Evolutionary conservation across 805 yeast species (phyloP), one percentile per base, ranked within the genome.

Genomic region (Jamesozyma gamospora): DNA sequence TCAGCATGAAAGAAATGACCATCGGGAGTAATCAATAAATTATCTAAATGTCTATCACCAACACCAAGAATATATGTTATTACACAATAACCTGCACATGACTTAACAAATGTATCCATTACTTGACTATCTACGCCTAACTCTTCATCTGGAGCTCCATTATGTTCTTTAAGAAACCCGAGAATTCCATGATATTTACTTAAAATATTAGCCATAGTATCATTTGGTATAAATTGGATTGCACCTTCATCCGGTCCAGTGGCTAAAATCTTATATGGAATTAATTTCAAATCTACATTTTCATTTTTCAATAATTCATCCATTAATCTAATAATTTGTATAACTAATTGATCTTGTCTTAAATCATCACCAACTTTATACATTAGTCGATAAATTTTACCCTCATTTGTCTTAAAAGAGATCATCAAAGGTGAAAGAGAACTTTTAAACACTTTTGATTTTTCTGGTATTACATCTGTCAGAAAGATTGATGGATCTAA

Each of bases 1-100:
- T 92, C 99, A 1, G 95, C 96, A 62, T 92, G 99, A 75, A 94
- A 90, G 57, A 92, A 92, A 50, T 78, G 84, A 2, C 94, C 80
- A 71, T 90, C 82, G 46, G 78, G 86, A 37, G 79, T 82, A 29
- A 85, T 71, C 34, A 92, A 67, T 46, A 92, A 64, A 53, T 92
- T 92, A 55, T 92, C 99, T 46, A 92, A 67, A 65, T 92, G 99
- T 41, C 99, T 73, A 62, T 92, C 99, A 13, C 99, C 99, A 8
- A 92, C 96, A 5, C 98, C 99, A 12, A 92, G 64, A 8, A 92
- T 65, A 52, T 92, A 92, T 0, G 98, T 92, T 18, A 92, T 83
- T 1, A 92, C 97, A 66, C 96, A 92, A 56, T 92, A 92, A 0
- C 98, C 99, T 18, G 99, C 96, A 57, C 96, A 86, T 3, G 96